Base-by-base conservation (phyloP, 2,329 filamentous ascomycete genomes). In the Fusarium brevicatenulatum region DNA sequence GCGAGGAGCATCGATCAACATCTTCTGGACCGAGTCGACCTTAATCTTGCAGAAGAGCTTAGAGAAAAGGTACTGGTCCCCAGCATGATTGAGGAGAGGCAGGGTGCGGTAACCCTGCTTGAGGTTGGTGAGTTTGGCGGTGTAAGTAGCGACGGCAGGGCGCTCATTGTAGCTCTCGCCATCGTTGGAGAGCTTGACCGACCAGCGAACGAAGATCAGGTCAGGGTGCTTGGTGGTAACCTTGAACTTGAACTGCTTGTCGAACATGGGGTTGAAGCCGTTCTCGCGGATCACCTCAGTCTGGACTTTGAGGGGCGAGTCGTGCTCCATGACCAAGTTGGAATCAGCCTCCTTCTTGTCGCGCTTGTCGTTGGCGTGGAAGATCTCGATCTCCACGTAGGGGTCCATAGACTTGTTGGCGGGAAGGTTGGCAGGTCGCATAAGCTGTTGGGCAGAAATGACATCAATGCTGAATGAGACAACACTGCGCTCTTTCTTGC, bases 201-300 rank as follows among this genome's bases (percentile, higher is more conserved):
- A 95, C 90, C 94, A 97, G 50, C 95, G 93, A 58, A 99, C 91
- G 81, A 98, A 98, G 65, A 98, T 92, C 36, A 99, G 87, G 76
- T 96, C 94, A 1, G 95, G 95, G 79, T 95, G 95, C 79, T 97
- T 97, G n/a, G 96, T 98, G 53, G 94, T 94, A 30, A 98, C 87
- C 63, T 91, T 91, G 82, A 98, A 92, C 69, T 90, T 90, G 83
- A 95, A 93, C 65, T 89, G 89, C 75, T 94, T 91, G 76, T 95
- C 90, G 82, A 97, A 99, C 62, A 91, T 87, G 3, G 96, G 96
- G 80, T 97, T 97, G 84, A 97, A 98, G 30, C 95, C 95, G 80
- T 99, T 98, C 81, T 93, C 93, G 68, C 89, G 90, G 36, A 95
- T 90, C 60, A 97, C 92, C 71, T 90, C 89, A 4, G 96, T 98